Conservation (phyloP, 345 rosid genomes). For the Excoecaria agallocha region DNA sequence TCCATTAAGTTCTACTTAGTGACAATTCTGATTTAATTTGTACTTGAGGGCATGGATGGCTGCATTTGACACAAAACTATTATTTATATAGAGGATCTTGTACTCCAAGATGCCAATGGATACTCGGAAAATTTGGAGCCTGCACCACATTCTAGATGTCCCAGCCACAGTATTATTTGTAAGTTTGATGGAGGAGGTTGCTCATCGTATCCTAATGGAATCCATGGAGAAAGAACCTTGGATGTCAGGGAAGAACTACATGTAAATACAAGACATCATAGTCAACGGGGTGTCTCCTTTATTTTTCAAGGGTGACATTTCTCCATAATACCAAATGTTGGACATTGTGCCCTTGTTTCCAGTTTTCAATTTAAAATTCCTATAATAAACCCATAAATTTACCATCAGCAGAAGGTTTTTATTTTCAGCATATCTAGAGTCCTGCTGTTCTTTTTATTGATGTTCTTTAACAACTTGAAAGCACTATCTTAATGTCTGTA, state of each 20-base stretch:
- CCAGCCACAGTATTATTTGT: slow-evolving; percentile 21
- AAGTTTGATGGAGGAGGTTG: slow-evolving; percentile 31
- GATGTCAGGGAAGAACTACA: slow-evolving; percentile 20
- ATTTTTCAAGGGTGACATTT: slow-evolving; percentile 49
- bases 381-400: not conserved
- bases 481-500: not conserved
- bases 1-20: not conserved
- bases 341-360: not conserved
- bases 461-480: not conserved
- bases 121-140: slow-evolving; percentile 28
- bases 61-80: slow-evolving; percentile 12
- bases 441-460: not conserved
- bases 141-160: slow-evolving; percentile 30
- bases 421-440: not conserved
- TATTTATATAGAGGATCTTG: slow-evolving; percentile 49
- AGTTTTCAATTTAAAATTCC: not conserved
- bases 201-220: slow-evolving; percentile 27
- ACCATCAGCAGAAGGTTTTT: not conserved
- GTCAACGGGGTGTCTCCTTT: slow-evolving; percentile 30
- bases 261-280: slow-evolving; percentile 39
- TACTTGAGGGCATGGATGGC: not conserved
- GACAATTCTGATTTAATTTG: not conserved
- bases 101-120: slow-evolving; percentile 39
- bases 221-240: slow-evolving; percentile 26
- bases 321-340: not conserved